Evolutionary conservation across 176 grass and related monocot genomes (phyloP).

Genomic region (Stipa capillata): DNA sequence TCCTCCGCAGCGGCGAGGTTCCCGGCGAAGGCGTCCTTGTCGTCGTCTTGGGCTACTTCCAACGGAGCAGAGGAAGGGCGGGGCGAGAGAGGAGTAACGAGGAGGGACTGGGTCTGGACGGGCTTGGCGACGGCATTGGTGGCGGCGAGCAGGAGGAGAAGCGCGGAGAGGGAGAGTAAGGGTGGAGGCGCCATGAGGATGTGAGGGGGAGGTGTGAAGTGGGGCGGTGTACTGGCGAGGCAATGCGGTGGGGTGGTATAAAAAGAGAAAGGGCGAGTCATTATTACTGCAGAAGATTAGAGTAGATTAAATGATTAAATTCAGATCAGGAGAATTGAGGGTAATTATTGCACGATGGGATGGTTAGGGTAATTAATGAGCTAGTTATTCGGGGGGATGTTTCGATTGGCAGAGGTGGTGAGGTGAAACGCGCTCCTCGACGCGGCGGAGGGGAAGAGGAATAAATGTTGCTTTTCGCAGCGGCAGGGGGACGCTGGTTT

Average conservation of each 20-base stretch:
- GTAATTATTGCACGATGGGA: background rate
- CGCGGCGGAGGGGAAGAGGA: background rate
- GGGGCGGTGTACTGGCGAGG: background rate
- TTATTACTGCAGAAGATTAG: background rate
- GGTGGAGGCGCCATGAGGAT: background rate
- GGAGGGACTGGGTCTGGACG: conserved; percentile 15
- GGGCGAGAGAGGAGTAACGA: conserved; percentile 29
- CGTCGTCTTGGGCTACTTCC: background rate
- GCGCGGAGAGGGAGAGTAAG: background rate
- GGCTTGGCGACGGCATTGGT: background rate
- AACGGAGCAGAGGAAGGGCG: background rate
- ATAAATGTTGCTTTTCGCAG: background rate
- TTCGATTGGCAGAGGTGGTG: background rate
- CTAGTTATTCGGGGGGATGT: background rate
- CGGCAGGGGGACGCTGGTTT: background rate
- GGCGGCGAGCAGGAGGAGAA: background rate
- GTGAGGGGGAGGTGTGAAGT: background rate
- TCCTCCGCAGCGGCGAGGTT: background rate
- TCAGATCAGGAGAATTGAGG: too few relatives aligned
- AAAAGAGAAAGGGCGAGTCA: background rate
- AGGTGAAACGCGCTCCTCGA: too few relatives aligned
- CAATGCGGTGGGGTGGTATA: background rate
- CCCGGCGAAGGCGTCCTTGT: background rate
- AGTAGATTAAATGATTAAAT: too few relatives aligned
- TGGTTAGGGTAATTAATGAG: background rate